phyloP scores from a whole-genome alignment of 2,329 filamentous ascomycete species.

The Leptographium lundbergii region DNA sequence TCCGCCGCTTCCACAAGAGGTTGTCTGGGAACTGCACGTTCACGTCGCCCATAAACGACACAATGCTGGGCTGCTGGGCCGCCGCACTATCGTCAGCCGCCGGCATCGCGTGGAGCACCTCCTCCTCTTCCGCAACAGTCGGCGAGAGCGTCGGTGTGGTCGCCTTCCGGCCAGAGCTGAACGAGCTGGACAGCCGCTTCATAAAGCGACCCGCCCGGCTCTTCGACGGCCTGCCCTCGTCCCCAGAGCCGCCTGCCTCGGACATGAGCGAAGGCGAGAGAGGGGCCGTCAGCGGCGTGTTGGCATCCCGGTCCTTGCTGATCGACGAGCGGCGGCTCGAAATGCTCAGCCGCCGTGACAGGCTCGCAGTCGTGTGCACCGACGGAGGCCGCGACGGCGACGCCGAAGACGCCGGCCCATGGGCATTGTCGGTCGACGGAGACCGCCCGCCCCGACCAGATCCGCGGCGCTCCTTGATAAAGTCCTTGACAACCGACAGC shows the following conservation, averaged over 20 bases:
- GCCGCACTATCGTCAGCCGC: conserved; percentile 5
- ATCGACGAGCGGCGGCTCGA: conserved; percentile 45
- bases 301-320: conserved; percentile 27
- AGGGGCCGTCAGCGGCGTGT: conserved; percentile 14
- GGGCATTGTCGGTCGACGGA: conserved; percentile 30
- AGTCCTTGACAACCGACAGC: conserved; percentile 44
- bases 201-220: conserved; percentile 45
- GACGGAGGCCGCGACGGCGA: conserved; percentile 37
- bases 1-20: conserved; percentile 88
- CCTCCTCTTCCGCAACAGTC: conserved; percentile 37
- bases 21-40: conserved; percentile 97
- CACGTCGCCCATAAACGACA: conserved; percentile 71
- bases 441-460: conserved; percentile 33
- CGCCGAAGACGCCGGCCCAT: conserved; percentile 11
- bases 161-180: conserved; percentile 33
- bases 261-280: conserved; percentile 28
- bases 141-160: conserved; percentile 33
- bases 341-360: conserved; percentile 50
- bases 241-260: conserved; percentile 32
- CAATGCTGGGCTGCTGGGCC: conserved; percentile 27
- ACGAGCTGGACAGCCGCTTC: conserved; percentile 43
- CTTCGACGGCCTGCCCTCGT: conserved; percentile 31
- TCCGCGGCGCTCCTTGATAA: conserved; percentile 46
- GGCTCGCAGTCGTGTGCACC: conserved; percentile 34
- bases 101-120: conserved; percentile 13